Evolutionary conservation across 495 filamentous ascomycete genomes (phyloP), one percentile per base, ranked within the genome.

Genomic region (Podospora bellae-mahoneyi): DNA sequence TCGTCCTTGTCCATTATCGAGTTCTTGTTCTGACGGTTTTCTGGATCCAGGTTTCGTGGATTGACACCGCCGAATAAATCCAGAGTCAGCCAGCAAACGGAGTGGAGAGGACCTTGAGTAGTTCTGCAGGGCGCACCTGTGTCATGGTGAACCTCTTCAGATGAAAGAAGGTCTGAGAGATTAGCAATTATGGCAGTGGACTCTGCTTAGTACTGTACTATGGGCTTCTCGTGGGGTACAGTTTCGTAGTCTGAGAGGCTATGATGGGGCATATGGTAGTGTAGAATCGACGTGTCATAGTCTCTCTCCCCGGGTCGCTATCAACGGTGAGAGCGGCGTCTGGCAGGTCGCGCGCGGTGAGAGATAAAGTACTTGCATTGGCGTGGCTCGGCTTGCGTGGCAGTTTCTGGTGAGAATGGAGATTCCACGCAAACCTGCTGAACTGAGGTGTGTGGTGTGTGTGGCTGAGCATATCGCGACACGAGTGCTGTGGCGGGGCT

Each of bases 381-480:
- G 13, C 39, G 13, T 48, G 39, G 39, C 39, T 48, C 39, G 39
- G 39, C 39, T 48, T 48, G 39, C 39, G 39, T 48, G 39, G 39
- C 39, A 48, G 5, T 48, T 48, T 48, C 39, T 48, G 9, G 39
- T 10, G 39, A 48, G 39, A 6, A 48, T 48, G 39, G 39, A 16
- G 39, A 48, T 48, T 48, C 39, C 39, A 48, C 39, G 39, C 39
- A 48, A 48, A 48, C 39, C 7, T 48, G 39, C 39, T 48, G 39
- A 18, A 48, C 28, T 39, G 23, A 23, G 23, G 23, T 23, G 1
- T 23, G 23, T 23, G 23, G 23, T 23, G 64, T 70, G 23, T 23
- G 64, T 70, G 69, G 69, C 65, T 67, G 69, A 70, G 69, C 18
- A 23, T 18, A 26, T 34, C 5, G 32, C 34, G 18, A 63, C 30